Base-by-base conservation (phyloP, 345 rosid species). In the Eucalyptus globulus region DNA sequence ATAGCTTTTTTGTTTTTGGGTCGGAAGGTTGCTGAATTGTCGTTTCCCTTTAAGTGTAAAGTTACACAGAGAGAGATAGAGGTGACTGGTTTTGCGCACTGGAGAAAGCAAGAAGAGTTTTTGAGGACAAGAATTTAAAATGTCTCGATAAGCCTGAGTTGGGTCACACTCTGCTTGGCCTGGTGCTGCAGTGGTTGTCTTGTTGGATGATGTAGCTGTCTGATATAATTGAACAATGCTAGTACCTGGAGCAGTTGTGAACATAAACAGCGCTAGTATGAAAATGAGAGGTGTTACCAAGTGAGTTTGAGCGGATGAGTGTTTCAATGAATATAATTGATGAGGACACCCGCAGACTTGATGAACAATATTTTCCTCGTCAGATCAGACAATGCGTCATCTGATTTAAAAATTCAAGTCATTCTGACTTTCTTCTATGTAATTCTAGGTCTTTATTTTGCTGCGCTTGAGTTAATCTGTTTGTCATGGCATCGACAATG, bases 401-500 rank as follows among this genome's bases (percentile, higher is more conserved):
- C 43, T 76, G 83, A 76, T 19, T 76, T 21, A 44, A 44, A 21
- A 21, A 44, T 37, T 21, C 47, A 37, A 37, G 47, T 76, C 47
- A 26, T 76, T 76, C 47, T 76, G 85, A 76, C 29, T 40, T 21
- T 3, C 85, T 76, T 76, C 43, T 40, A 76, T 14, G 27, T 37
- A 37, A 37, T 76, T 76, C 29, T 76, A 76, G 85, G 85, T 76
- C 43, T 76, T 76, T 3, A 21, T 21, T 11, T 76, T 4, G 47
- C 44, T 40, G 27, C 2, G 3, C 85, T 87, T 37, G 10, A 47
- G 24, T 53, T 50, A 26, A 69, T 87, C 47, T 90, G 47, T 87
- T 91, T 89, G 92, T 87, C 92, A 97, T 97, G 99, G 95, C 96
- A 15, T 94, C 94, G 43, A 88, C 93, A 87, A 91, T 93, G 86